These are phyloP conservation scores for Clavispora carvajalis DNA, from an alignment of 805 yeast genomes.

Conservation along the genomic window DNA sequence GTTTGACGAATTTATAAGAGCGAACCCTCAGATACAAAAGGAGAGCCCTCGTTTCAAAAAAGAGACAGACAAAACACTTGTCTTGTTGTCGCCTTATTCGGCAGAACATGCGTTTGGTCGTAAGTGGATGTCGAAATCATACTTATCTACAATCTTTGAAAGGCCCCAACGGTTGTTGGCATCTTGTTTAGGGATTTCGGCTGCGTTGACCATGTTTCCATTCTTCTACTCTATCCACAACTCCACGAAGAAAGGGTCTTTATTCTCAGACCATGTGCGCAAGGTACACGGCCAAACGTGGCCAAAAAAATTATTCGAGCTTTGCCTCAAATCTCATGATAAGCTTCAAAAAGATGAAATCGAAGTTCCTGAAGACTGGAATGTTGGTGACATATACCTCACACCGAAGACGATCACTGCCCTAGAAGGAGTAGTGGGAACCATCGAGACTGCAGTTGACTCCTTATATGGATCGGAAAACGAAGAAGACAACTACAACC, in stretches of 20 bases:
- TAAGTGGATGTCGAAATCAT: slow-evolving; percentile 67
- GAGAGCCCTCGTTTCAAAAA: slow-evolving; percentile 35
- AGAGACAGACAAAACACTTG: slow-evolving; percentile 45
- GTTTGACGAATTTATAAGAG: slow-evolving; percentile 38
- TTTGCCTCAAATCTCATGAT: slow-evolving; percentile 55
- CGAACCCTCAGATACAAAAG: slow-evolving; percentile 38
- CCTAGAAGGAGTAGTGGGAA: slow-evolving; percentile 70
- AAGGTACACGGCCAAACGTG: slow-evolving; percentile 72
- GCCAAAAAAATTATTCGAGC: slow-evolving; percentile 53
- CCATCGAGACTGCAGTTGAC: slow-evolving; percentile 69
- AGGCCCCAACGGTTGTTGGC: slow-evolving; percentile 78
- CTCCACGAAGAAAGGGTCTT: slow-evolving; percentile 42
- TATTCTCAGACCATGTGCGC: slow-evolving; percentile 55
- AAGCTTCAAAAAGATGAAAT: slow-evolving; percentile 49
- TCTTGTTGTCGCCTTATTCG: slow-evolving; percentile 65
- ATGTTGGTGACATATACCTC: slow-evolving; percentile 75
- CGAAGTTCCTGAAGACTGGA: slow-evolving; percentile 81
- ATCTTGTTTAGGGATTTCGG: slow-evolving; percentile 69
- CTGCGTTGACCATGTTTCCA: slow-evolving; percentile 67
- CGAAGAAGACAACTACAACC: slow-evolving; percentile 24
- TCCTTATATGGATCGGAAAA: slow-evolving; percentile 20
- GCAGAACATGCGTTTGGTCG: slow-evolving; percentile 71
- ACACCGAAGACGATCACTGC: slow-evolving; percentile 64
- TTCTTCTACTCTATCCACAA: slow-evolving; percentile 48
- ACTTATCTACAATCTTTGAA: slow-evolving; percentile 67